These are phyloP conservation scores for Clonostachys chloroleuca DNA, from an alignment of 2,329 filamentous ascomycete genomes.

Conservation along the genomic window DNA sequence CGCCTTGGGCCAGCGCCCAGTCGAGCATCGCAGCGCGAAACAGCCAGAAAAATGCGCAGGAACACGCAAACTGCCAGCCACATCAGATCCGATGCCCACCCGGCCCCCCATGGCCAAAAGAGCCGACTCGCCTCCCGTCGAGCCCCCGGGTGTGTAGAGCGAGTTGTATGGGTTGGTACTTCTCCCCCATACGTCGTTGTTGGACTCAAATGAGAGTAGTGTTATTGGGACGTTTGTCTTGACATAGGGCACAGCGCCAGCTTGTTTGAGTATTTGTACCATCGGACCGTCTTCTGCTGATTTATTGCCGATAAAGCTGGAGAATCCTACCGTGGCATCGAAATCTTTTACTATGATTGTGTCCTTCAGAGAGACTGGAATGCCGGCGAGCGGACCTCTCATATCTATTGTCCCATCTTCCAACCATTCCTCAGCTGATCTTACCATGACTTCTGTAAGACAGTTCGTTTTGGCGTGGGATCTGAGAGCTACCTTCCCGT, in stretches of 20 bases:
- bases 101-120: constrained; percentile 77
- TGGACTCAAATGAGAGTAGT: constrained; percentile 79
- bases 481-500: constrained; percentile 79
- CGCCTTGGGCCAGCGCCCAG: constrained; percentile 83
- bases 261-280: constrained; percentile 76
- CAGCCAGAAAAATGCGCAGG: constrained; percentile 89
- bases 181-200: constrained; percentile 75
- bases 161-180: constrained; percentile 78
- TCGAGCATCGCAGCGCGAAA: constrained; percentile 82
- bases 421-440: constrained; percentile 72
- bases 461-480: constrained; percentile 88
- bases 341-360: constrained; percentile 77
- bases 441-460: constrained; percentile 80
- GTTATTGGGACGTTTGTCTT: constrained; percentile 91
- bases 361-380: constrained; percentile 83
- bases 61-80: constrained; percentile 81
- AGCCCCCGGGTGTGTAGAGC: constrained; percentile 85
- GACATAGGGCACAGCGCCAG: constrained; percentile 84
- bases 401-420: constrained; percentile 58
- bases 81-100: constrained; percentile 87
- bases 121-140: constrained; percentile 81
- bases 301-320: constrained; percentile 65
- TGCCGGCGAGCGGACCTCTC: constrained; percentile 77
- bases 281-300: constrained; percentile 64
- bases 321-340: constrained; percentile 79